Evolutionary conservation across 768 basidiomycete species (phyloP), one percentile per base, ranked within the genome.

Genomic region (Clathrus columnatus): DNA sequence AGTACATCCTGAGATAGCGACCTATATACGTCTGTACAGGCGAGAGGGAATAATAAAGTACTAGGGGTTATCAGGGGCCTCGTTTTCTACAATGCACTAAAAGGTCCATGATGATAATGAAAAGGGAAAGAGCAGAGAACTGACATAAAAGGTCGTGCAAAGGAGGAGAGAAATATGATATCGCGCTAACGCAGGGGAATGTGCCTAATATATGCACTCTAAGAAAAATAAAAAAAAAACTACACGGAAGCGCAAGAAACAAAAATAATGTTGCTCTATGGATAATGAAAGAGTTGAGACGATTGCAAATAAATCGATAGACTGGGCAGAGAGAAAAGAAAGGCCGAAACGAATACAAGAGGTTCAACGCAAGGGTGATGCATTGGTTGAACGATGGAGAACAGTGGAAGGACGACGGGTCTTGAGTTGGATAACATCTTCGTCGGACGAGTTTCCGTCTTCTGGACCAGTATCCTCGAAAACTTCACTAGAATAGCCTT

Each of bases 381-480:
- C 46, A 26, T 32, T 46, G n/a, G 45, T 47, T 29, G 54, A 48
- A 30, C 54, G 44, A 21, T 30, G 21, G 28, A 55, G 54, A 11
- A 55, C 27, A 0, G 54, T 36, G 4, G 54, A 55, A 5, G 54
- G 54, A 2, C 54, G 45, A 7, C 54, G 54, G 10, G 45, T 48
- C 21, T 47, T 30, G 1, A 55, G 45, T n/a, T 55, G 24, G 21
- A 55, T 23, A 7, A 55, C 45, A 16, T 55, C 54, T n/a, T 55
- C 54, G 10, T 53, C 51, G 5, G 51, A 52, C 2, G 51, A 52
- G 11, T 54, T 29, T 24, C 28, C 16, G 76, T 93, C 46, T 81
- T 87, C 1, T 94, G 90, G 63, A 92, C 91, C 21, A 86, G 87
- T 65, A 77, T 97, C 11, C 85, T 96, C 61, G 93, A 92, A 61